Base-by-base conservation (phyloP, 208 protist species). In the Sergeia podlipaevii region DNA sequence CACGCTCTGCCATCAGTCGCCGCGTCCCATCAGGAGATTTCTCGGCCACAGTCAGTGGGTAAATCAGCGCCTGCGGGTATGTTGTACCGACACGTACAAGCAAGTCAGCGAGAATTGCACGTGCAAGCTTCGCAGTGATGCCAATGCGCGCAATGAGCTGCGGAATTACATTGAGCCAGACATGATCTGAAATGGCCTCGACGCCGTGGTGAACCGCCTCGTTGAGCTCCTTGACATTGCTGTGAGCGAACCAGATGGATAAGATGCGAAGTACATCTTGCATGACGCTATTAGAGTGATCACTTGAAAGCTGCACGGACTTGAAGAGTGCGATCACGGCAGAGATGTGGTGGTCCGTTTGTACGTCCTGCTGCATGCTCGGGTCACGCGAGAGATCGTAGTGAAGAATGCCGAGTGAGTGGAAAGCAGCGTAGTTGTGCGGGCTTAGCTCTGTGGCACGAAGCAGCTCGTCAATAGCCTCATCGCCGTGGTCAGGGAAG, bases 91-190 rank as follows among this genome's bases (percentile, higher is more conserved):
- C 89, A 28, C 74, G 72, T 30, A 85, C 72, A 4, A 99, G 80
- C 23, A 99, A 59, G 17, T 98, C 70, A 10, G 97, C 83, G 23
- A 99, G 73, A 30, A 99, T 87, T 41, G 78, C 71, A 4, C 96
- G 69, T 20, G 99, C 95, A 4, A 74, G 45, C 8, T 67, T 60
- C 3, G 84, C 67, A 8, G 79, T 89, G 42, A 97, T 96, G 53
- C 98, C 95, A 55, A 99, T 98, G 28, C 98, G 85, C 7, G 98
- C 98, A 55, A 99, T 99, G 13, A 99, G 85, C 80, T 99, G 98
- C 6, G 98, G 98, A 23, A 99, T 97, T n/a, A 99, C 98, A 39
- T 93, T 86, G 5, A 99, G 71, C 99, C 99, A 99, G 11, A 98
- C 98, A 54, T 99, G 93, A 45, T 98, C 85, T 7, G 77, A 70